A percentile compares a stretch with the other conserved stretches of the same genome.
Evolutionary conservation across 1,284 basidiomycete genomes (phyloP).

Genomic region (Rhodotorula sp.): DNA sequence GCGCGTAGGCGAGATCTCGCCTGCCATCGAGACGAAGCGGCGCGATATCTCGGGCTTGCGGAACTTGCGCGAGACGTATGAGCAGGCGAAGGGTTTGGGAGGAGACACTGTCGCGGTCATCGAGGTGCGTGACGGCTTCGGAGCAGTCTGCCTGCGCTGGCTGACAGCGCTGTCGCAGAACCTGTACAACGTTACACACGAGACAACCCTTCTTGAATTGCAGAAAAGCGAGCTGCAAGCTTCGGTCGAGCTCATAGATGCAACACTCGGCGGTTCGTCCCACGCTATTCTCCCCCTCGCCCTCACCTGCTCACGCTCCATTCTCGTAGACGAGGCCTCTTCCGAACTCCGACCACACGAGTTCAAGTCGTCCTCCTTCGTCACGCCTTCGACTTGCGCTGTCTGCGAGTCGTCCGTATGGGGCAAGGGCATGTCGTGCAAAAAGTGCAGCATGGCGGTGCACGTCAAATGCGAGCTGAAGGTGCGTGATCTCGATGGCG

Average conservation of each 20-base stretch:
- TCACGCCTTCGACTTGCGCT: slow-evolving; percentile 72
- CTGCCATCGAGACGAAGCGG: slow-evolving; percentile 60
- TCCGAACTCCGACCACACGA: slow-evolving; percentile 57
- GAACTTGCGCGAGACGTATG: slow-evolving; percentile 58
- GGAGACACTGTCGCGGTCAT: slow-evolving; percentile 60
- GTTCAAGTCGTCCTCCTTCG: slow-evolving; percentile 78
- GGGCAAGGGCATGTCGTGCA: slow-evolving; percentile 81
- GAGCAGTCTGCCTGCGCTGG: too few relatives aligned
- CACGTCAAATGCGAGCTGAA: slow-evolving; percentile 80
- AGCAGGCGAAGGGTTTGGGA: slow-evolving; percentile 57
- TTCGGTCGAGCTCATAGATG: slow-evolving; percentile 62
- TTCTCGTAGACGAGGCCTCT: slow-evolving; percentile 60
- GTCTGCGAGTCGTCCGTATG: slow-evolving; percentile 79
- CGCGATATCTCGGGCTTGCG: slow-evolving; percentile 59
- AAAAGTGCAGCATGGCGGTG: slow-evolving; percentile 70
- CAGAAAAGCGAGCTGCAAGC: slow-evolving; percentile 59
- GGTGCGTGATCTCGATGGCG: slow-evolving; percentile 51
- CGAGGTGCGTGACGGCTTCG: slow-evolving; percentile 56
- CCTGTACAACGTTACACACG: slow-evolving; percentile 64
- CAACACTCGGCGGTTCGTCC: slow-evolving; percentile 54
- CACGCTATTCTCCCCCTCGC: slow-evolving; percentile 1
- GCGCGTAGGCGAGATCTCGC: slow-evolving; percentile 61
- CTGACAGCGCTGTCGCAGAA: slow-evolving; percentile 52
- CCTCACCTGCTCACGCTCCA: not conserved
- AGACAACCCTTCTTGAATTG: slow-evolving; percentile 58